Conservation (phyloP, 495 filamentous ascomycete genomes). For the Hyaloscypha variabilis region DNA sequence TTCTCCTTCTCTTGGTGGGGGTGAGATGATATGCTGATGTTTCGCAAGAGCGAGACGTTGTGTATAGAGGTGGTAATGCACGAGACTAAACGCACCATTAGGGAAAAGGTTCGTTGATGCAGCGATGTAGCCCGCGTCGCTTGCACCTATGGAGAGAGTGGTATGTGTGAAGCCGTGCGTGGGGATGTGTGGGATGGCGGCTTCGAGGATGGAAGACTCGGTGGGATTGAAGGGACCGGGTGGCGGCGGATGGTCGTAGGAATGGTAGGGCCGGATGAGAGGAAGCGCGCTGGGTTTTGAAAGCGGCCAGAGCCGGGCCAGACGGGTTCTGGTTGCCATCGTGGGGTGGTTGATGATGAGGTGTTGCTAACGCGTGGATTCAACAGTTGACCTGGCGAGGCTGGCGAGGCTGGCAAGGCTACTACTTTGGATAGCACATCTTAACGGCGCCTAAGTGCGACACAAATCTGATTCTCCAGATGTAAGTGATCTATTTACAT, state of each 20-base stretch:
- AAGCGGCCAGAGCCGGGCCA: neutral
- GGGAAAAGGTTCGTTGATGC: slow-evolving; percentile 83
- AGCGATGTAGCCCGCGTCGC: slow-evolving; percentile 83
- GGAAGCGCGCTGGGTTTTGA: neutral
- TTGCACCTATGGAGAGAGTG: slow-evolving; percentile 74
- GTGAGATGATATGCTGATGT: slow-evolving; percentile 33
- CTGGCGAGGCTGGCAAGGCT: slow-evolving; percentile 7
- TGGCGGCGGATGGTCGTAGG: slow-evolving; percentile 61
- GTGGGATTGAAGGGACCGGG: slow-evolving; percentile 65
- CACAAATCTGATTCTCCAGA: too few species aligned
- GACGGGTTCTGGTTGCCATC: slow-evolving; percentile 13
- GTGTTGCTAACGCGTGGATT: neutral
- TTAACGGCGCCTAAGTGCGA: too few species aligned
- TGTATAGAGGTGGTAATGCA: slow-evolving; percentile 78
- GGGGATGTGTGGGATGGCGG: slow-evolving; percentile 79
- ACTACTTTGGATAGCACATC: too few species aligned
- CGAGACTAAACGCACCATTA: slow-evolving; percentile 75
- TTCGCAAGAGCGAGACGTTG: slow-evolving; percentile 50
- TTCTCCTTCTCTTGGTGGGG: slow-evolving; percentile 15
- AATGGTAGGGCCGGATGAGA: slow-evolving; percentile 64
- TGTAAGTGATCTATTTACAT: too few species aligned
- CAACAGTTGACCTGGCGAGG: neutral
- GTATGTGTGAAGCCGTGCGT: slow-evolving; percentile 75
- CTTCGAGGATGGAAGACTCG: slow-evolving; percentile 78
- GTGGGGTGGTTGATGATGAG: slow-evolving; percentile 2